Evolutionary conservation across 2,329 filamentous ascomycete genomes (phyloP), one percentile per base, ranked within the genome.

Genomic region (Zymoseptoria brevis): DNA sequence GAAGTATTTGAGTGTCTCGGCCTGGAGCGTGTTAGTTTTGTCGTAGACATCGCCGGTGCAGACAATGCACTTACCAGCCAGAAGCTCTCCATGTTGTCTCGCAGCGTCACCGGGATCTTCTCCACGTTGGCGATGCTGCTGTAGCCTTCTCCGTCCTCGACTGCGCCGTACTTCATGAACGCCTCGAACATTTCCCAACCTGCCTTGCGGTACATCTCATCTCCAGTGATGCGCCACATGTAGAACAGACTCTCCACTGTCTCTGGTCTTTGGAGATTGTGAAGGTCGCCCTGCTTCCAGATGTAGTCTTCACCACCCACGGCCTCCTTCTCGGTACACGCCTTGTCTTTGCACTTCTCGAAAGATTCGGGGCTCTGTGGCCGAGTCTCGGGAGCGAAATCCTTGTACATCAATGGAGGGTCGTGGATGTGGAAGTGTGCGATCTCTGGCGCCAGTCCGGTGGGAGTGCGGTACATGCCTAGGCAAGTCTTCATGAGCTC

Each of bases 11-110:
- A 99, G 80, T 21, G 94, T 99, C 77, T 99, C 94, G 53, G 94
- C 92, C 88, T 90, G 8, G 19, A 24, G 9, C 16, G 1, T 49
- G 21, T 45, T 22, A 53, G 35, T n/a, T 16, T 45, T n/a, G 35
- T 45, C 35, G 16, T n/a, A 7, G 13, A n/a, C n/a, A n/a, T 45
- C 35, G 35, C 16, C 13, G 50, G 30, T 9, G 21, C 8, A n/a
- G 19, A 48, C 45, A 45, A 29, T 21, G 24, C 24, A 76, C 87
- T 77, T 76, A 90, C 88, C 79, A 99, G 83, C 94, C 94, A 99
- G 77, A 97, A 97, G 72, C 90, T 95, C 77, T 99, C 94, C 93
- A 99, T 96, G 68, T 97, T 97, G 75, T 99, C 93, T 61, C 85
- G 81, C 52, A 79, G 77, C 13, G 78, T 74, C 0, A 90, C 85